These are phyloP conservation scores for Grosmannia penicillata DNA, from an alignment of 2,329 filamentous ascomycete species.

Conservation along the genomic window DNA sequence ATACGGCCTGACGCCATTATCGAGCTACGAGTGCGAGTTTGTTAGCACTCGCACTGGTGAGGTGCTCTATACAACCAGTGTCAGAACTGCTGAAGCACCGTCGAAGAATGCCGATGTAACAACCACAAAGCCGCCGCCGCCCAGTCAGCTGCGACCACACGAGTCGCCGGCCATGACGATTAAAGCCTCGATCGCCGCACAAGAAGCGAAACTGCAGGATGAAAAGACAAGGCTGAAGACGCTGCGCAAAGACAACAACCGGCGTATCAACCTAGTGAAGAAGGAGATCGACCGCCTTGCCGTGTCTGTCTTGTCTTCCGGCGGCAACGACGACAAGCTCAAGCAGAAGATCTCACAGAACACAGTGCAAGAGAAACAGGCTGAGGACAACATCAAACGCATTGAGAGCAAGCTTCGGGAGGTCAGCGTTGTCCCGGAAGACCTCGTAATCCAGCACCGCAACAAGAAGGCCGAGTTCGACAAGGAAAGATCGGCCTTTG, in stretches of 20 bases:
- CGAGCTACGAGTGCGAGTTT: constrained; percentile 68
- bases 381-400: constrained; percentile 19
- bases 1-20: constrained; percentile 54
- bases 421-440: constrained; percentile 47
- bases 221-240: constrained; percentile 55
- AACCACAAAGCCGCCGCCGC: constrained; percentile 13
- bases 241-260: constrained; percentile 60
- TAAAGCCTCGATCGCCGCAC: constrained; percentile 58
- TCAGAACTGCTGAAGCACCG: constrained; percentile 46
- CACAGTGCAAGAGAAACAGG: constrained; percentile 55
- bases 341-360: constrained; percentile 63
- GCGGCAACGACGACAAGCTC: constrained; percentile 62
- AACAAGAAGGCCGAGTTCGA: constrained; percentile 36
- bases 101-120: constrained; percentile 16
- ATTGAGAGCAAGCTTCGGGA: constrained; percentile 47
- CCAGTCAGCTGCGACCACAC: constrained; percentile 46
- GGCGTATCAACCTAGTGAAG: constrained; percentile 48
- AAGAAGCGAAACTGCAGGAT: constrained; percentile 55
- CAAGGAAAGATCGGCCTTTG: constrained; percentile 43
- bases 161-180: constrained; percentile 66
- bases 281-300: constrained; percentile 61
- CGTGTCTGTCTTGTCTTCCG: constrained; percentile 50
- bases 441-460: constrained; percentile 43
- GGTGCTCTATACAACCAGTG: constrained; percentile 56
- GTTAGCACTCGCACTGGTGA: constrained; percentile 51